Base-by-base conservation (phyloP, 257 asterid genomes). In the Penstemon davidsonii region DNA sequence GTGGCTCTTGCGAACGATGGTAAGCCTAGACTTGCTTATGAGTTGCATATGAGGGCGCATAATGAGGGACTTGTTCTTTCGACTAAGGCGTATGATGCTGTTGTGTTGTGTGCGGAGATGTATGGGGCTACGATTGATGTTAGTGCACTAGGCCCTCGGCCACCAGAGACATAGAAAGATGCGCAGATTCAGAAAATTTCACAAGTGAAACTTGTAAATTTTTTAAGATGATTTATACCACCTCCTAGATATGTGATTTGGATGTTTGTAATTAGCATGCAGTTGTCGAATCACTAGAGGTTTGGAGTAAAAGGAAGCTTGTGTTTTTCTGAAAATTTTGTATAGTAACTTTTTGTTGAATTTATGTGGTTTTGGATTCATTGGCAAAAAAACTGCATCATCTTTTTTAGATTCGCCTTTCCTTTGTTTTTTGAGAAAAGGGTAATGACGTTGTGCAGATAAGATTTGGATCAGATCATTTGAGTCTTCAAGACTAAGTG, bases 21-120 rank as follows among this genome's bases (percentile, higher is more conserved):
- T 8, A 94, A 94, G 74, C 97, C 97, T 1, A 82, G 96, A 85
- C 80, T 94, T 19, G 95, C 96, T 7, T 88, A 83, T 46, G 95
- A 88, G 80, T 37, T 88, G 87, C 84, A 88, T 60, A 51, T 79
- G 79, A 79, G 86, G 73, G 95, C 92, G 42, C 69, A 33, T 5
- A 75, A 78, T 4, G 96, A 93, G 76, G 96, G 93, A 5, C 68
- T 91, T 36, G 78, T 6, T 75, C 96, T 93, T 39, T 88, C 97
- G 1, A 36, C 82, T 0, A 93, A 85, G 85, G 95, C 96, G 0
- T 90, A 90, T 42, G 90, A 93, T 68, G 85, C 88, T 4, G 86
- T 90, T 9, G 50, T 88, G 42, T 61, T 11, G 25, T 83, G 88
- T 8, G 45, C 88, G 0, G 62, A 78, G 42, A 59, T 36, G 10